Evolutionary conservation across 495 filamentous ascomycete species (phyloP), one percentile per base, ranked within the genome.

Genomic region (Xylaria acuta): DNA sequence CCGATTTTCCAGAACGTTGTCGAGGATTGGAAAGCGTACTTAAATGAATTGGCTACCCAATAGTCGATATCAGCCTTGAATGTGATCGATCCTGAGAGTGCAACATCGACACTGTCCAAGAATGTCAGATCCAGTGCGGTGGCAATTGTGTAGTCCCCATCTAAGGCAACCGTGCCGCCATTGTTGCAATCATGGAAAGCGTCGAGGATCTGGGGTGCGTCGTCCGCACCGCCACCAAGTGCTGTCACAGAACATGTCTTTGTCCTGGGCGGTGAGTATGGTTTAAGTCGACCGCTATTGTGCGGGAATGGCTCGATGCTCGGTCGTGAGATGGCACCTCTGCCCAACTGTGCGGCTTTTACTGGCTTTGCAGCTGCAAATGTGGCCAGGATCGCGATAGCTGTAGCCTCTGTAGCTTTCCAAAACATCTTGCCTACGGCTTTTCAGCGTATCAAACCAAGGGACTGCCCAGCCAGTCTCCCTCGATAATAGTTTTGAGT

Each of bases 71-170:
- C 75, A 6, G 75, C 14, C 54, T 60, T 69, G 54, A 69, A 69
- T 32, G 54, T 60, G 18, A 67, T 64, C 14, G 45, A 43, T 34
- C 76, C 75, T 3, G 47, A 70, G 6, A 79, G 75, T 58, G 73
- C 81, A 5, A 91, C 75, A 81, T 92, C 90, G 49, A 92, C 81
- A 72, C 90, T 81, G n/a, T 87, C 82, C 40, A 91, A 75, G 72
- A 87, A 90, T 0, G 88, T 90, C 82, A 91, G 73, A 74, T 92
- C 87, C 65, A 92, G 72, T 5, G 89, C 89, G 9, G 85, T 91
- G 4, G 86, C 88, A 69, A 91, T 86, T 14, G 82, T 87, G 71
- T 90, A 92, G 5, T 82, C 80, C 70, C 78, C 82, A 16, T 83
- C 80, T 70, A 92, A 90, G 1, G 90, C 82, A 5, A 90, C 87